Percentiles rank a stretch among this genome's conserved stretches.
These are phyloP conservation scores for Helianthus annuus DNA, from an alignment of 129 eudicot species.

Conservation along the genomic window DNA sequence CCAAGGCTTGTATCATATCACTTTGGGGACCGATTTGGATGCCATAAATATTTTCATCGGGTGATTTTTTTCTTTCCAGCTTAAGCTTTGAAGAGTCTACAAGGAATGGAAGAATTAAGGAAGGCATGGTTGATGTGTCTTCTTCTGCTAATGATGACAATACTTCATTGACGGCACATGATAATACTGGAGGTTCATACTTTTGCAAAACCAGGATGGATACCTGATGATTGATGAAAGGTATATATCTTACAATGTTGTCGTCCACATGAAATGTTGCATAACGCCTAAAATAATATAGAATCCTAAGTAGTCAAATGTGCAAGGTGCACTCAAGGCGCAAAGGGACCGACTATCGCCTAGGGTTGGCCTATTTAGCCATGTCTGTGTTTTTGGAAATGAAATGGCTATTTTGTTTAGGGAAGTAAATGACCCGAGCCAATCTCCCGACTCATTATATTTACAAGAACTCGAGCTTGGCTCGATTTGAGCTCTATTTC, in stretches of 20 bases:
- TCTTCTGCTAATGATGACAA: slow-evolving; percentile 47
- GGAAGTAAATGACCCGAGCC: too few species aligned
- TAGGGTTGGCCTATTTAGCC: too few species aligned
- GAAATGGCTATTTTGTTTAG: too few species aligned
- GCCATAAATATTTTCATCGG: slow-evolving; percentile 41
- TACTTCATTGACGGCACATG: slow-evolving; percentile 78
- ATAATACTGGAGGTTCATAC: slow-evolving; percentile 68
- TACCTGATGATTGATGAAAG: slow-evolving; percentile 60
- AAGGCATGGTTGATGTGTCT: slow-evolving; percentile 43
- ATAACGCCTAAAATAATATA: not conserved
- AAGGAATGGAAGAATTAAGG: slow-evolving; percentile 64
- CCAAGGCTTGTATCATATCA: slow-evolving; percentile 38
- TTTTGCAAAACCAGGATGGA: slow-evolving; percentile 59
- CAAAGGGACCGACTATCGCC: not conserved
- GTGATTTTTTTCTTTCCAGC: slow-evolving; percentile 41
- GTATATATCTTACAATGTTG: not conserved
- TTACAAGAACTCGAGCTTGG: too few species aligned
- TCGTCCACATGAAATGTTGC: slow-evolving; percentile 15
- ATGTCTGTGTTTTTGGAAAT: too few species aligned
- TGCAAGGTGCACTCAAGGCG: not conserved
- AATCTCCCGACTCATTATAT: too few species aligned
- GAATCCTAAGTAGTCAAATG: too few species aligned
- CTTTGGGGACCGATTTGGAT: slow-evolving; percentile 62
- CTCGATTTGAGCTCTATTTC: too few species aligned
- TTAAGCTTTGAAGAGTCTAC: slow-evolving; percentile 62